Evolutionary conservation across 2,329 filamentous ascomycete genomes (phyloP), one percentile per base, ranked within the genome.

Genomic region (Cryoendolithus antarcticus): DNA sequence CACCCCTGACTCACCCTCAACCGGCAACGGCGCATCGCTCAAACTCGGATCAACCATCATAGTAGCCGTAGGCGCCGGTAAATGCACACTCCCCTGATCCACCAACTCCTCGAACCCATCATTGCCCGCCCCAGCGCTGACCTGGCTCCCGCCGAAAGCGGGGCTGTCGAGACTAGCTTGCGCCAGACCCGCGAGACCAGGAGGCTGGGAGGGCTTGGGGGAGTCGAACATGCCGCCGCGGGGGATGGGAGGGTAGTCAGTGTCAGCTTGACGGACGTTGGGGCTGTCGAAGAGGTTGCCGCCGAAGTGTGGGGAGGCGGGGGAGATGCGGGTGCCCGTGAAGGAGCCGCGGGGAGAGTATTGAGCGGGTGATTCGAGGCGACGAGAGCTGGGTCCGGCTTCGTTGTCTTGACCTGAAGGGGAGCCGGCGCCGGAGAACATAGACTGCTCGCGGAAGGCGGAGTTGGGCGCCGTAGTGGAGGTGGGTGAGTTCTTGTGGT

Each of bases 21-120:
- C 6, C 24, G 24, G 24, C 5, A 27, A 8, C 24, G 24, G 24
- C 24, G 24, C 24, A 27, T 27, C 24, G 24, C 24, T 27, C 24
- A 27, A 8, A 27, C 24, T 27, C 4, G 24, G 24, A 27, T 27
- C 24, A 27, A 27, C 24, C 39, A 11, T 52, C 52, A 21, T 42
- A 42, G 4, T 42, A 31, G 21, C 49, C 48, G 27, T 54, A 51
- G 5, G 51, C 43, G 21, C 44, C 48, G 7, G 42, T 34, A 10
- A 49, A 46, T 12, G 56, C 51, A 10, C 24, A 27, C 24, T 27
- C 24, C 24, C 24, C 24, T 55, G 48, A 30, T 55, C 51, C 32
- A 60, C 55, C 32, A 61, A 48, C 31, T 61, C 58, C 6, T 53
- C 55, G 44, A 61, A 61, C 30, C 59, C 54, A 21, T 41, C 39